These are phyloP conservation scores for Paulownia fortunei DNA, from an alignment of 257 asterid genomes.

Conservation along the genomic window DNA sequence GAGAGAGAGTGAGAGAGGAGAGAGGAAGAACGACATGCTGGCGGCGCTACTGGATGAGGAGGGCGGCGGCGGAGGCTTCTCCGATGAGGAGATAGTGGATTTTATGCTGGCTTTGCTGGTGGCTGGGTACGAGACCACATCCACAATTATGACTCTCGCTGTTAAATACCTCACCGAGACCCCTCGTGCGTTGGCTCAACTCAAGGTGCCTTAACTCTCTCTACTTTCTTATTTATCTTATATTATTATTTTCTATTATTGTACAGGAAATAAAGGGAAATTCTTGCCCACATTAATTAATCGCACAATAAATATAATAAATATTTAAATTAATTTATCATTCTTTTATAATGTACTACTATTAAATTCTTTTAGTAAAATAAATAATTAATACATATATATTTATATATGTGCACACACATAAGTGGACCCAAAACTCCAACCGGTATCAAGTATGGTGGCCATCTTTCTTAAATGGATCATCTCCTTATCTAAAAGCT, in stretches of 20 bases:
- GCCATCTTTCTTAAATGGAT: constrained; percentile 45
- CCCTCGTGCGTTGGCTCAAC: constrained; percentile 76
- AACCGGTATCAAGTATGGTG: constrained; percentile 41
- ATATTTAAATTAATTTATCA: too few species aligned
- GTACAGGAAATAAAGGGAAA: too few species aligned
- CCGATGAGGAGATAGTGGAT: constrained; percentile 95
- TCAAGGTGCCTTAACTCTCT: constrained; percentile 57
- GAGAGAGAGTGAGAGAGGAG: constrained; percentile 65
- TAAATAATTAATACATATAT: too few species aligned
- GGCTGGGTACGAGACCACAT: constrained; percentile 96
- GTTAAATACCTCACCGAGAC: constrained; percentile 86
- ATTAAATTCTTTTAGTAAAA: too few species aligned
- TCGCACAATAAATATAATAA: too few species aligned
- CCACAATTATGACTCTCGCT: constrained; percentile 95
- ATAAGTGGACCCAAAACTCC: constrained; percentile 51
- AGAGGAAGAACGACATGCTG: constrained; percentile 82
- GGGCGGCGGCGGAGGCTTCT: constrained; percentile 73
- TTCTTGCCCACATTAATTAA: too few species aligned
- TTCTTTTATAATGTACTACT: too few species aligned
- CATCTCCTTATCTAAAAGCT: constrained; percentile 60
- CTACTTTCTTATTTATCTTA: too few species aligned
- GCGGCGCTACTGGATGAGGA: constrained; percentile 89
- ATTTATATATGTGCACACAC: too few species aligned
- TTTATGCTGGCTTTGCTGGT: constrained; percentile 91
- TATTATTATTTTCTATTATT: neutral